Percentiles rank a stretch among this genome's conserved stretches.
phyloP scores from a whole-genome alignment of 1,284 basidiomycete species.

The Trametes pubescens region DNA sequence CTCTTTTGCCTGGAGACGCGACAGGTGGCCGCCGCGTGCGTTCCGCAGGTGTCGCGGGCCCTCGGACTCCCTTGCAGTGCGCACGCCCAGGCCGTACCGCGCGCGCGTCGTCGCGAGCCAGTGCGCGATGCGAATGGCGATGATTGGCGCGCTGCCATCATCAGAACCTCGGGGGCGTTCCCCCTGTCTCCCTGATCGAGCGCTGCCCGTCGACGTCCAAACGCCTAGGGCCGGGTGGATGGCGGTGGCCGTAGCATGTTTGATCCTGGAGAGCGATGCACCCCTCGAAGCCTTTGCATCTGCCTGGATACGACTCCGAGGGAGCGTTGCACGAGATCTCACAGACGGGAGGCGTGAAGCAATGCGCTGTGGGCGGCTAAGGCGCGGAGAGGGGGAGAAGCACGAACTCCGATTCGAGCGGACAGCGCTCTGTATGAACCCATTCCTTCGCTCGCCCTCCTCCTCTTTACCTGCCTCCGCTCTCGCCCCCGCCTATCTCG shows the following conservation, averaged over 20 bases:
- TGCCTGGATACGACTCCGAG: not conserved
- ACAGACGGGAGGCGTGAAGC: not conserved
- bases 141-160: not conserved
- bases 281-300: slow-evolving; percentile 1
- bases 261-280: slow-evolving; percentile 15
- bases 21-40: slow-evolving; percentile 1
- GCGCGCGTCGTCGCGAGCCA: slow-evolving; percentile 13
- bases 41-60: not conserved
- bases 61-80: not conserved
- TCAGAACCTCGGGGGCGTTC: not conserved
- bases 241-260: slow-evolving; percentile 16
- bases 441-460: too few relatives aligned
- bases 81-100: slow-evolving; percentile 9
- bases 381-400: not conserved
- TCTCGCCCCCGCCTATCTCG: too few relatives aligned
- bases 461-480: too few relatives aligned
- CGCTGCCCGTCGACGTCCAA: slow-evolving; percentile 6
- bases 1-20: slow-evolving; percentile 1
- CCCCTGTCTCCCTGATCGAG: not conserved
- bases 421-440: not conserved
- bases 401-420: not conserved
- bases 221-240: not conserved
- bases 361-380: not conserved
- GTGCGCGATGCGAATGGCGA: slow-evolving; percentile 12
- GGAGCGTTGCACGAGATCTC: slow-evolving; percentile 4